Evolutionary conservation across 768 basidiomycete species (phyloP), one percentile per base, ranked within the genome.

Genomic region (Suillus paluster): DNA sequence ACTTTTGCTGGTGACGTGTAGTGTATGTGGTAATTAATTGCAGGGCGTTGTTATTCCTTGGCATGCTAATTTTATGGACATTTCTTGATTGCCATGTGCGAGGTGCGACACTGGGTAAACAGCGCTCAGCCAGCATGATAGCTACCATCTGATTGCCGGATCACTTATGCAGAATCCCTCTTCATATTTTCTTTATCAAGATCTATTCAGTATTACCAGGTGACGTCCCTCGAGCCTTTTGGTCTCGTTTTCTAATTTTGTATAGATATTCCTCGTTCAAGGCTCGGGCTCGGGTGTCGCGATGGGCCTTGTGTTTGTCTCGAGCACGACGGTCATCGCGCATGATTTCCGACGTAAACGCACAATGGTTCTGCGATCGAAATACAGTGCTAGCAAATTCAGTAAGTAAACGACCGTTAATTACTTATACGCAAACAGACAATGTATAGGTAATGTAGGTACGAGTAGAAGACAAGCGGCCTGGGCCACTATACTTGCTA

Each of bases 281-380:
- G 85, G 86, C 0, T 41, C 86, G 4, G 79, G 76, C 0, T 66
- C 78, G 11, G 84, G 85, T 2, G 68, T 85, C 2, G 80, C 79
- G 7, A 69, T 75, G 12, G 86, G 86, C 5, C 39, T 85, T 23
- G 63, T 79, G 12, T 84, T 79, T 64, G 67, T 84, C 36, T 83
- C 88, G 0, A 70, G 75, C 1, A 52, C 83, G 2, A 78, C 78
- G 11, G 72, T 84, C 25, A 62, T 79, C 14, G 77, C 80, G 1
- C 83, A 84, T 36, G 78, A 84, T 67, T 86, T 86, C 62, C 57
- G 60, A 33, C 67, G 63, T 21, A 73, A 72, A 15, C 75, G 83
- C 3, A 77, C 79, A 1, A 68, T 83, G 19, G 82, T 78, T 5
- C 79, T 85, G 72, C n/a, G n/a, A n/a, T n/a, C n/a, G n/a, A n/a